Evolutionary conservation across 257 asterid species (phyloP), one percentile per base, ranked within the genome.

Genomic region (Solanum pinnatisectum): DNA sequence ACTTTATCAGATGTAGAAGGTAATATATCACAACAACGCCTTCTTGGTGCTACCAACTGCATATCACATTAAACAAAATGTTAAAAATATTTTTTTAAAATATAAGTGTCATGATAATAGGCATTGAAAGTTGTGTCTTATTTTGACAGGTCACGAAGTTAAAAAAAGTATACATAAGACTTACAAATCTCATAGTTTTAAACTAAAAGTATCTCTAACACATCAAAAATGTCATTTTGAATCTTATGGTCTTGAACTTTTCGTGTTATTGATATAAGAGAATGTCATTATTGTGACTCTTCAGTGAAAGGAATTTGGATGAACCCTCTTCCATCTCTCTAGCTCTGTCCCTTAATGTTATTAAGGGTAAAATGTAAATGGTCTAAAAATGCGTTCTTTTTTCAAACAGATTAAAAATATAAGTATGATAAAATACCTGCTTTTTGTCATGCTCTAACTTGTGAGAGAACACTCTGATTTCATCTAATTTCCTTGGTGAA

Each of bases 401-500:
- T 74, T 74, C 8, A 74, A 73, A 22, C 10, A 5, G 10, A 74
- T 18, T 10, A 36, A 22, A 74, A 74, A 20, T 2, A 1, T 22
- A 36, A 74, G 4, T 32, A 30, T 1, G 5, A 33, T 8, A 13
- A 46, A 10, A 6, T 81, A 95, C 98, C 97, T 93, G 89, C 42
- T 93, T 94, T 46, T 79, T 27, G 83, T 93, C 92, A 10, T 76
- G 71, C 46, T 90, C 90, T 14, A 70, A 86, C 70, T 72, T 81
- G 86, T 1, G 82, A 22, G 96, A 92, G 59, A 88, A 89, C 76
- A 94, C 93, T 40, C 88, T 79, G 36, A 94, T 88, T 88, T 67
- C 89, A 89, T 92, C 87, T 88, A 95, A 30, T 84, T 89, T 89
- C 89, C 91, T 83, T 1, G 92, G 33, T 33, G 85, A 81, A 81